Base-by-base conservation (phyloP, 1,139 yeast genomes). In the Magnusiomyces tetraspermus region DNA sequence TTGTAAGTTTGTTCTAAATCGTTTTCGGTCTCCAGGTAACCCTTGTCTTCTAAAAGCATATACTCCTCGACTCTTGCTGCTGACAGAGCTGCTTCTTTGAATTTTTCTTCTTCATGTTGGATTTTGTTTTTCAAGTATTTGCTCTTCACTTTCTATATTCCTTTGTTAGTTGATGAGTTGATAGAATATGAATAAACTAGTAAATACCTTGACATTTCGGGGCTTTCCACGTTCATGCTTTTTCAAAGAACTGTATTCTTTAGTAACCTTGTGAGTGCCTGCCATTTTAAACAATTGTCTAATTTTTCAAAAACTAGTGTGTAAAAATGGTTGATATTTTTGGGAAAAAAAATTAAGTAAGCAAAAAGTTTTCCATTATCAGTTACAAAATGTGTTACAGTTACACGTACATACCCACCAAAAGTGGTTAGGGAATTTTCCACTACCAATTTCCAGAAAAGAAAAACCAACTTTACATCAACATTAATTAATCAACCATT, bases 21-120 rank as follows among this genome's bases (percentile, higher is more conserved):
- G 61, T 83, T 86, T 60, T 94, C 98, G 2, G 96, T 88, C 66
- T 92, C 98, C 59, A 94, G 71, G 61, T 75, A 85, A 49, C 98
- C 98, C 2, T 76, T 78, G 46, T 85, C 83, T 71, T 92, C 97
- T 59, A 86, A 87, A 49, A 89, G 72, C 59, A 94, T 76, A 64
- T 87, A 77, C 61, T 92, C 97, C 0, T 97, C 87, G 6, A 85
- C 82, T 24, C 90, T 87, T 1, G 96, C 96, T 17, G 89, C 78
- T 5, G 31, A 37, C 58, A 76, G 73, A 22, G 87, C 79, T 0
- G 96, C 95, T 57, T 83, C 85, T 59, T 80, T 79, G 67, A 86
- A 87, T 61, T 83, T 83, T 50, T 76, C 75, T 63, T 92, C 95
- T 53, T 83, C 71, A 60, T 79, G 76, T 61, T 80, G 79, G 62